A percentile compares a stretch with the other conserved stretches of the same genome.
Evolutionary conservation across 352 stramenopile species (phyloP).

Genomic region (Globisporangium nodosum): DNA sequence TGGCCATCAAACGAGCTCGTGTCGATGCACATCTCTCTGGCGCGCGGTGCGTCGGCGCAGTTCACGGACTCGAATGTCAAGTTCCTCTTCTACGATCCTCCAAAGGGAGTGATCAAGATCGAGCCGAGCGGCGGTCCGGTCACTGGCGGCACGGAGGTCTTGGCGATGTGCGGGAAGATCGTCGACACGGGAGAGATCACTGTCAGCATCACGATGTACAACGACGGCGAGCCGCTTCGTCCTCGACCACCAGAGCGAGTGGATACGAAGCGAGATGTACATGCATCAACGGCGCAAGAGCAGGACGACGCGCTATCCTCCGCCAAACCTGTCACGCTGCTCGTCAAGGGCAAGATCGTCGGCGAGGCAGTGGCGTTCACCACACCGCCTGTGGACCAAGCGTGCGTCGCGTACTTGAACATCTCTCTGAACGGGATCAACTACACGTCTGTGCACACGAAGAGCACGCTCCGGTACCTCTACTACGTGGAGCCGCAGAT

Average conservation of each 20-base stretch:
- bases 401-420: conserved; percentile 44
- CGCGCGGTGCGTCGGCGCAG: conserved; percentile 13
- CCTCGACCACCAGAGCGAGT: background rate
- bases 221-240: conserved; percentile 5
- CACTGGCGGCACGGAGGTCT: conserved; percentile 42
- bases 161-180: conserved; percentile 55
- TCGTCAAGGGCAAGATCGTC: conserved; percentile 52
- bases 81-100: conserved; percentile 72
- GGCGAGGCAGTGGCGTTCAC: conserved; percentile 55
- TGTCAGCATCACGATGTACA: conserved; percentile 32
- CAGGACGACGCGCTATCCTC: background rate
- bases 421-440: conserved; percentile 77
- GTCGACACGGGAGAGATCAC: conserved; percentile 64
- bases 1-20: conserved; percentile 65
- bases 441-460: conserved; percentile 47
- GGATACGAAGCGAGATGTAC: background rate
- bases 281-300: background rate
- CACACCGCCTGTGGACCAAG: conserved; percentile 27
- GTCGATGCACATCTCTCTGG: conserved; percentile 27
- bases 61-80: conserved; percentile 45
- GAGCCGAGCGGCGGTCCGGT: conserved; percentile 52
- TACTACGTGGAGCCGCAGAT: conserved; percentile 58
- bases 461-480: conserved; percentile 36
- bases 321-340: conserved; percentile 8
- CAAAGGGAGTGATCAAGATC: conserved; percentile 54